A percentile compares a stretch with the other conserved stretches of the same genome.
These are phyloP conservation scores for Amanita jacksonii DNA, from an alignment of 768 basidiomycete genomes.

Conservation along the genomic window DNA sequence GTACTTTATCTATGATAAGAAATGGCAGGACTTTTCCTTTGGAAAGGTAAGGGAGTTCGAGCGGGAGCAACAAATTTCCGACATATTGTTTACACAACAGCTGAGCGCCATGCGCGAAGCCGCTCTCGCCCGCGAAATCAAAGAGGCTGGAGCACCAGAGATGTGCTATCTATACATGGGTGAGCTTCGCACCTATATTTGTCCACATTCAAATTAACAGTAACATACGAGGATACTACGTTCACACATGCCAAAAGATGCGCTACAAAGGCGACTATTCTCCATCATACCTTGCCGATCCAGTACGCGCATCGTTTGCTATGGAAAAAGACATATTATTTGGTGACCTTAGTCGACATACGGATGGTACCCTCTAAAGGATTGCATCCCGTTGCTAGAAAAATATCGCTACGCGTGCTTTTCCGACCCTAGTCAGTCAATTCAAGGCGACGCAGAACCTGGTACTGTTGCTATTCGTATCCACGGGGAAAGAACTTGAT, in stretches of 20 bases:
- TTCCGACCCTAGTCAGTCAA: conserved; percentile 52
- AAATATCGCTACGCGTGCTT: conserved; percentile 61
- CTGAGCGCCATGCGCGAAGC: conserved; percentile 80
- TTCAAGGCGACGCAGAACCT: not conserved
- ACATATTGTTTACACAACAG: conserved; percentile 34
- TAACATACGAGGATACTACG: conserved; percentile 66
- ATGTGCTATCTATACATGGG: conserved; percentile 85
- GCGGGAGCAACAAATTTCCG: no score
- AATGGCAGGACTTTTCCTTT: conserved; percentile 59
- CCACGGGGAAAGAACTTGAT: no score
- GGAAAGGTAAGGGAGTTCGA: conserved; percentile 78
- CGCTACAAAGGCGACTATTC: conserved; percentile 89
- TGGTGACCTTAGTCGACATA: conserved; percentile 54
- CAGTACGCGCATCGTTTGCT: conserved; percentile 34
- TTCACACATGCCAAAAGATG: conserved; percentile 92
- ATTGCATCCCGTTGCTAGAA: conserved; percentile 54
- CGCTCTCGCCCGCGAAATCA: conserved; percentile 66
- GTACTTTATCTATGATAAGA: conserved; percentile 84
- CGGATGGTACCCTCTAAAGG: conserved; percentile 61
- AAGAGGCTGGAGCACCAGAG: conserved; percentile 50
- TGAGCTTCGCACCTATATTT: conserved; percentile 20
- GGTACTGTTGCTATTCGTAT: no score
- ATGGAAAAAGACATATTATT: not conserved
- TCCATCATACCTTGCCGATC: conserved; percentile 84
- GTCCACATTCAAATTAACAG: not conserved